Evolutionary conservation across 106 monocot genomes (phyloP).

Genomic region (Ottelia alismoides): DNA sequence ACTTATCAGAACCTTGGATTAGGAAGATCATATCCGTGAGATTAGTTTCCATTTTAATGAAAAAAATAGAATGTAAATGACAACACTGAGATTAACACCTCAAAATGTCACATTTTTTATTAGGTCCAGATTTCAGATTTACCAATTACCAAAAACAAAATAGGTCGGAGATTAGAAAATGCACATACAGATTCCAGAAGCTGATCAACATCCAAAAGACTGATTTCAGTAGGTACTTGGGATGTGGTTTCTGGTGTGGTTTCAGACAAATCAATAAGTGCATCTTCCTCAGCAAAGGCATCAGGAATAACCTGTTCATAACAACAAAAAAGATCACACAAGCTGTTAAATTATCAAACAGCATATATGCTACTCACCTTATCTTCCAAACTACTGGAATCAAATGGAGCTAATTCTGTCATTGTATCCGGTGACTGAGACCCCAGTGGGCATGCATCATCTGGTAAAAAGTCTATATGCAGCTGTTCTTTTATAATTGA

Average conservation of each 20-base stretch:
- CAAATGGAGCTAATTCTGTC: conserved; percentile 16
- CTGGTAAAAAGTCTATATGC: conserved; percentile 45
- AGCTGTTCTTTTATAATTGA: conserved; percentile 39
- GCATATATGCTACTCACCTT: conserved; percentile 9
- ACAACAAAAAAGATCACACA: background rate
- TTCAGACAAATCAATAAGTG: conserved; percentile 43
- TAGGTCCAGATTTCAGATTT: too few species aligned
- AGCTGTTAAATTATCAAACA: background rate
- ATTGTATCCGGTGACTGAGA: conserved; percentile 35
- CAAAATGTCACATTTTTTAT: too few species aligned
- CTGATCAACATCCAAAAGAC: conserved; percentile 66
- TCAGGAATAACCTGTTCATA: conserved; percentile 34
- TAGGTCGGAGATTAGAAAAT: too few species aligned
- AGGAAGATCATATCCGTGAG: too few species aligned
- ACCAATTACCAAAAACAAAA: too few species aligned
- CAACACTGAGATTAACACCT: too few species aligned
- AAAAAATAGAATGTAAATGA: too few species aligned
- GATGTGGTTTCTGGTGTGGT: conserved; percentile 19
- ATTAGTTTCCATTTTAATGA: too few species aligned
- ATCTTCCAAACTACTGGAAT: conserved; percentile 14
- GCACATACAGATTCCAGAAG: conserved; percentile 66
- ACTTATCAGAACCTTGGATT: too few species aligned
- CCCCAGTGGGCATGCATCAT: conserved; percentile 59
- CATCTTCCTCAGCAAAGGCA: conserved; percentile 53
- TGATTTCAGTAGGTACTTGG: conserved; percentile 8